Conservation (phyloP, 2,329 filamentous ascomycete genomes). For the Cercospora zeina region DNA sequence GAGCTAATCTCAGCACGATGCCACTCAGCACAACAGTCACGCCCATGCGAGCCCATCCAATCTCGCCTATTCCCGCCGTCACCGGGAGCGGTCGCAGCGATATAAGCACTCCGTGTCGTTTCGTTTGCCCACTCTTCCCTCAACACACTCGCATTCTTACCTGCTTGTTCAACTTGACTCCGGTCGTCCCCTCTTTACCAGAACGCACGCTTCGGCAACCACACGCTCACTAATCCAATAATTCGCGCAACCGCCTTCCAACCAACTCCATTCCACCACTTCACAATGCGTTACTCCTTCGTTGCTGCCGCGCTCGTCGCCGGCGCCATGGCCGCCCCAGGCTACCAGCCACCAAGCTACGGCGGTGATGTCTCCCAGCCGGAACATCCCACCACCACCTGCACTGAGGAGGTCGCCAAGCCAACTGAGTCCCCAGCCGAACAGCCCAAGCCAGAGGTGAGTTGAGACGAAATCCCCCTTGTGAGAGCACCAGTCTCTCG, state of each 20-base stretch:
- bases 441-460: neutral
- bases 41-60: constrained; percentile 25
- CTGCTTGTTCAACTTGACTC: constrained; percentile 28
- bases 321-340: constrained; percentile 24
- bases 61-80: constrained; percentile 26
- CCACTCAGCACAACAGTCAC: constrained; percentile 21
- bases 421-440: constrained; percentile 1
- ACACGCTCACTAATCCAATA: constrained; percentile 25
- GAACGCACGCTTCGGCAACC: constrained; percentile 17
- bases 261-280: constrained; percentile 8
- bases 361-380: constrained; percentile 12
- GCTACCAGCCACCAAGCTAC: constrained; percentile 20
- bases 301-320: constrained; percentile 30
- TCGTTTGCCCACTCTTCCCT: constrained; percentile 13
- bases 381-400: neutral
- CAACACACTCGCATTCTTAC: constrained; percentile 20
- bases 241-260: constrained; percentile 15
- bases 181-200: constrained; percentile 31
- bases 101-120: constrained; percentile 27
- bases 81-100: constrained; percentile 22
- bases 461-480: neutral
- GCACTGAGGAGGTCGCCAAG: too few relatives aligned
- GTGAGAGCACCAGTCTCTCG: neutral
- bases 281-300: constrained; percentile 32
- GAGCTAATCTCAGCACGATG: constrained; percentile 26